Conservation (phyloP, 257 asterid species). For the Solanum acaule region DNA sequence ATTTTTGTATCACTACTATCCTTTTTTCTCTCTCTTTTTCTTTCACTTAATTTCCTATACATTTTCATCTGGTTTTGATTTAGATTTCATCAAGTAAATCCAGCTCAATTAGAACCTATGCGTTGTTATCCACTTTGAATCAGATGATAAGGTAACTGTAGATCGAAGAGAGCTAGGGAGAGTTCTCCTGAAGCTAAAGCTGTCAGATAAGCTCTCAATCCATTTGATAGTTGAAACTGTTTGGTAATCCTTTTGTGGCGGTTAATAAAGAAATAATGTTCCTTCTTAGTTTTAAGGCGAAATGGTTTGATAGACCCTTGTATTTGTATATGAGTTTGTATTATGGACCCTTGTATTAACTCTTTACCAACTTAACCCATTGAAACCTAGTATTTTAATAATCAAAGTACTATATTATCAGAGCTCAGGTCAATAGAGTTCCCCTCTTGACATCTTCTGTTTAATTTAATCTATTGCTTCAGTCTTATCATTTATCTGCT, state of each 20-base stretch:
- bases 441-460: not conserved
- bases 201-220: slow-evolving; percentile 76
- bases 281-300: too few relatives aligned
- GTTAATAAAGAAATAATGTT: too few relatives aligned
- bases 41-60: not conserved
- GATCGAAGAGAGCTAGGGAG: slow-evolving; percentile 66
- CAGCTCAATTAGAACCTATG: not conserved
- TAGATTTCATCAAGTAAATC: too few relatives aligned
- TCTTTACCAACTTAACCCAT: too few relatives aligned
- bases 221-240: not conserved
- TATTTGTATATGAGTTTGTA: too few relatives aligned
- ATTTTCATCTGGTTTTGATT: not conserved
- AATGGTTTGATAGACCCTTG: too few relatives aligned
- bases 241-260: too few relatives aligned
- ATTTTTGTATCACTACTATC: not conserved
- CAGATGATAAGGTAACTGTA: slow-evolving; percentile 88
- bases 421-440: slow-evolving; percentile 56
- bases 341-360: too few relatives aligned
- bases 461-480: not conserved
- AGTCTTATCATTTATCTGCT: not conserved
- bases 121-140: not conserved
- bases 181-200: slow-evolving; percentile 77
- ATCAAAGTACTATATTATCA: slow-evolving; percentile 61
- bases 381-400: slow-evolving; percentile 10
- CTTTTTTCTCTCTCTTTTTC: too few relatives aligned